These are phyloP conservation scores for Neurospora africana DNA, from an alignment of 495 filamentous ascomycete genomes.

Conservation along the genomic window DNA sequence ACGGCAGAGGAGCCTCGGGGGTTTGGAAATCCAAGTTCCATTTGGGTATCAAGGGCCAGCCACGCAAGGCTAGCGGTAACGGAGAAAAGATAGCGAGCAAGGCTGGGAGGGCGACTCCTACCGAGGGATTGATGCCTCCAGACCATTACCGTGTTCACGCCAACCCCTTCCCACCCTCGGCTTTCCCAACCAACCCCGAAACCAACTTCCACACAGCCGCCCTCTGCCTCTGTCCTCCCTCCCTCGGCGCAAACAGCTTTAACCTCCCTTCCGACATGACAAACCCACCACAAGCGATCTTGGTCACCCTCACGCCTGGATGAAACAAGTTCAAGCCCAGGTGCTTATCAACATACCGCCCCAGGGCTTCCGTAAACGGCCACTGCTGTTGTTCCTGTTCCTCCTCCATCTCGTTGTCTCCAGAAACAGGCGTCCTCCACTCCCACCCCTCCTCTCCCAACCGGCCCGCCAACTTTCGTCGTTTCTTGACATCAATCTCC, in stretches of 20 bases:
- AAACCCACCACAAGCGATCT: constrained; percentile 36
- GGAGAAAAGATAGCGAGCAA: not conserved
- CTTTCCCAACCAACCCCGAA: constrained; percentile 8
- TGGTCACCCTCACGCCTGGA: constrained; percentile 30
- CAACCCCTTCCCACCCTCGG: not conserved
- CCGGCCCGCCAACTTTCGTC: constrained; percentile 27
- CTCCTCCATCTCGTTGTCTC: not conserved
- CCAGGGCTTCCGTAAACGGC: constrained; percentile 36
- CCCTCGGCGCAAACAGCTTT: constrained; percentile 28
- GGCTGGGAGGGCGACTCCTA: not conserved
- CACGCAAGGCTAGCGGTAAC: not conserved
- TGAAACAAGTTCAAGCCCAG: constrained; percentile 35
- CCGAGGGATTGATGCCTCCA: no score
- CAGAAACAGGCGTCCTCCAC: constrained; percentile 18
- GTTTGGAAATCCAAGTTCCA: not conserved
- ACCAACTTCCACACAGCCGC: constrained; percentile 8
- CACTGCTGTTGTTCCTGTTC: constrained; percentile 17
- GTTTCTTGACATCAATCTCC: constrained; percentile 19
- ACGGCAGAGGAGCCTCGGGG: not conserved
- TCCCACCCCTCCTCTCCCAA: constrained; percentile 37
- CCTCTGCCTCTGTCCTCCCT: not conserved
- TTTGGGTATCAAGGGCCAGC: not conserved
- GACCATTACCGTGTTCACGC: not conserved
- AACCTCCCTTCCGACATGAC: constrained; percentile 32
- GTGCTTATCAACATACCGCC: constrained; percentile 28